Conservation (phyloP, 2,329 filamentous ascomycete genomes). For the Pyrenophora graminea region DNA sequence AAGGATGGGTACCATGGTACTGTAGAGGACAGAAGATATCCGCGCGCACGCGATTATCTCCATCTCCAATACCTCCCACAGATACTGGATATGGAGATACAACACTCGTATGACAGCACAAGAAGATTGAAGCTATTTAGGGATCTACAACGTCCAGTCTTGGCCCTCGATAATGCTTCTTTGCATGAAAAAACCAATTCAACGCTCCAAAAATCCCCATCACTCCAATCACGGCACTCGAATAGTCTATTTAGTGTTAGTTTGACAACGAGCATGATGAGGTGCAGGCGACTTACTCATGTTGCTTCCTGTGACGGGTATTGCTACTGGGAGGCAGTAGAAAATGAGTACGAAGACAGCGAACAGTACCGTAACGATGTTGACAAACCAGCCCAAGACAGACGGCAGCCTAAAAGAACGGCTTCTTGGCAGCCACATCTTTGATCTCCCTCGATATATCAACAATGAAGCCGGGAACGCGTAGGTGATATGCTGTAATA, state of each 20-base stretch:
- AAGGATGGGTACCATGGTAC: no score
- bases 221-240: slow-evolving; percentile 19
- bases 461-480: slow-evolving; percentile 36
- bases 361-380: slow-evolving; percentile 30
- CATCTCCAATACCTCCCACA: no score
- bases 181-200: slow-evolving; percentile 21
- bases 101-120: no score
- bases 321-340: slow-evolving; percentile 36
- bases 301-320: slow-evolving; percentile 31
- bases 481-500: slow-evolving; percentile 33
- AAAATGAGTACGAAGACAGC: slow-evolving; percentile 33
- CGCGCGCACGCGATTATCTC: no score
- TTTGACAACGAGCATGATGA: background rate
- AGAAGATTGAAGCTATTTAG: no score
- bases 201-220: slow-evolving; percentile 16
- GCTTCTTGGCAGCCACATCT: slow-evolving; percentile 18
- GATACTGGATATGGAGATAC: no score
- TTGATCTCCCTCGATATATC: slow-evolving; percentile 32
- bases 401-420: slow-evolving; percentile 25
- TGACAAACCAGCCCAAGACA: slow-evolving; percentile 32
- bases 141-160: background rate
- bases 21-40: no score
- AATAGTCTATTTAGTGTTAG: slow-evolving; percentile 15
- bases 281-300: slow-evolving; percentile 33
- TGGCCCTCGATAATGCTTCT: slow-evolving; percentile 19